phyloP scores from a whole-genome alignment of 192 early-diverging fungal genomes.

The Gonapodya prolifera region DNA sequence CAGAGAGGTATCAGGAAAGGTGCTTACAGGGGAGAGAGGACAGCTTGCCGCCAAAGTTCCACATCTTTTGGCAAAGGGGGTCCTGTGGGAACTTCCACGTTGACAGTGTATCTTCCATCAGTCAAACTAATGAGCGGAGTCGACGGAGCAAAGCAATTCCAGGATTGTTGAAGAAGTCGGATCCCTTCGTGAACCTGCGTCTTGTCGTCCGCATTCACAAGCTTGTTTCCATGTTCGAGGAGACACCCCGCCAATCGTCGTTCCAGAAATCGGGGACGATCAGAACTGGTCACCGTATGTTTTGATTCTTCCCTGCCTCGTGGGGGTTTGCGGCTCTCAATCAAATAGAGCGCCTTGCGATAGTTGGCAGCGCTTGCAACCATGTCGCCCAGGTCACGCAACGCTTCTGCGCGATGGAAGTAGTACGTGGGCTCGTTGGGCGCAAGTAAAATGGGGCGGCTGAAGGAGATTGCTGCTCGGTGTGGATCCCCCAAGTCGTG shows the following conservation, averaged over 20 bases:
- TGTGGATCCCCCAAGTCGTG: not conserved
- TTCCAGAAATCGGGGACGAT: not conserved
- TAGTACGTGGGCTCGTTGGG: not conserved
- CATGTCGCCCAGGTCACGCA: not conserved
- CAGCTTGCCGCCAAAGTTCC: not conserved
- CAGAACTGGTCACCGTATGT: not conserved
- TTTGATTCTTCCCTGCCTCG: not conserved
- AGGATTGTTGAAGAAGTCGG: not conserved
- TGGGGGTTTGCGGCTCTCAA: not conserved
- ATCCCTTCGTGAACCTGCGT: not conserved
- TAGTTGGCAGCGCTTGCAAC: not conserved
- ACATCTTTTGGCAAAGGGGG: not conserved
- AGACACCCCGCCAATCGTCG: not conserved
- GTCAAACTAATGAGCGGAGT: not conserved
- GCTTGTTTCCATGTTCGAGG: not conserved
- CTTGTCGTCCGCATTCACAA: not conserved
- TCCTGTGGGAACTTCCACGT: not conserved
- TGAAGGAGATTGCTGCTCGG: not conserved
- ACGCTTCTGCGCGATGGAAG: not conserved
- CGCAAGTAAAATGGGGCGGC: not conserved
- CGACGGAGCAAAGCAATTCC: not conserved
- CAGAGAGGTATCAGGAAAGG: too few relatives aligned
- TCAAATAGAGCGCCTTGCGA: not conserved
- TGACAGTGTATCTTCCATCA: not conserved
- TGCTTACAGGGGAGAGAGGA: not conserved